Conservation (phyloP, 257 asterid species). For the Solanum ahanhuiri region DNA sequence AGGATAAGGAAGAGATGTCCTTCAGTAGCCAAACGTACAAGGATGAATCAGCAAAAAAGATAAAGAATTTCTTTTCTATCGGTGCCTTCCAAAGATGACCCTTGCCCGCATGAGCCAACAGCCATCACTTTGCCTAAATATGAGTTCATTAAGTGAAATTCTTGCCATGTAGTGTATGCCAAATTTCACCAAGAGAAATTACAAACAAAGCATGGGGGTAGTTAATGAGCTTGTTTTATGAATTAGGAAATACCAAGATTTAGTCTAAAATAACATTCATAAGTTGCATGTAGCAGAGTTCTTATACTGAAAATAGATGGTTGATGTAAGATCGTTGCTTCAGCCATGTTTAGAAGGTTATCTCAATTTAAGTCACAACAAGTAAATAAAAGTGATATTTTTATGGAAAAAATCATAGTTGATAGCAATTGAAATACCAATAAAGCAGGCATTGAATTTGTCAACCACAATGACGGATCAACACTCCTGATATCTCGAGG, state of each 20-base stretch:
- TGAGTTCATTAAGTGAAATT: background rate
- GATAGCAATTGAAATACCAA: slow-evolving; percentile 33
- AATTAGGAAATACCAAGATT: background rate
- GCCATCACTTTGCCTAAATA: background rate
- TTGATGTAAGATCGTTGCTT: background rate
- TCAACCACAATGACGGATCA: slow-evolving; percentile 97
- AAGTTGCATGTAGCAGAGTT: background rate
- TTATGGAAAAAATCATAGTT: background rate
- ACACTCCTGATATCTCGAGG: slow-evolving; percentile 97
- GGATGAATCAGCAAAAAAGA: background rate
- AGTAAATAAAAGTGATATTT: background rate
- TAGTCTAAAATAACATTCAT: background rate
- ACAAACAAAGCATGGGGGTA: background rate
- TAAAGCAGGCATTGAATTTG: slow-evolving; percentile 92
- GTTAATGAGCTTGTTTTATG: background rate
- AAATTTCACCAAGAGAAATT: background rate
- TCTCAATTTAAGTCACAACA: background rate
- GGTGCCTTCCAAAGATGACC: background rate
- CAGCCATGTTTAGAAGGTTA: background rate
- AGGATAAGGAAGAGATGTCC: background rate
- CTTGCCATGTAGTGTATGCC: background rate
- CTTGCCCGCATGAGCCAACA: background rate
- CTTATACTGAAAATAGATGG: background rate
- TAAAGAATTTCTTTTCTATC: background rate
- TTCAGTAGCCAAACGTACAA: background rate